Evolutionary conservation across 805 yeast genomes (phyloP).

Genomic region (Candida succiphila): DNA sequence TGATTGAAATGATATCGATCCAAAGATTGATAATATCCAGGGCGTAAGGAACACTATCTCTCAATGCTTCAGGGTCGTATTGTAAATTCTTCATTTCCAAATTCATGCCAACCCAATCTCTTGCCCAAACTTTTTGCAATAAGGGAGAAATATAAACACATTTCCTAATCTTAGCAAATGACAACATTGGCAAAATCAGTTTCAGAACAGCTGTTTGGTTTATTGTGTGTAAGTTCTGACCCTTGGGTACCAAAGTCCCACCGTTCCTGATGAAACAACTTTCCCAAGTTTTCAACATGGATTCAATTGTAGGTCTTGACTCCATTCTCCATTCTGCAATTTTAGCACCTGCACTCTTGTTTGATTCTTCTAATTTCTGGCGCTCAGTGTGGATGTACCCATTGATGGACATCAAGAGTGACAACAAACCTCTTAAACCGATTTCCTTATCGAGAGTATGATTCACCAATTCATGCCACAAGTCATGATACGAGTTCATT

Average conservation of each 20-base stretch:
- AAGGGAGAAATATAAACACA: conserved; percentile 54
- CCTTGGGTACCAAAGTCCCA: conserved; percentile 48
- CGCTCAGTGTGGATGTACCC: conserved; percentile 53
- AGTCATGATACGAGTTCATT: conserved; percentile 38
- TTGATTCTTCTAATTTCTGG: conserved; percentile 20
- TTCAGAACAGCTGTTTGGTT: conserved; percentile 47
- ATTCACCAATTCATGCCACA: conserved; percentile 38
- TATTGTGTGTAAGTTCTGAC: conserved; percentile 37
- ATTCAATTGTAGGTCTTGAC: conserved; percentile 47
- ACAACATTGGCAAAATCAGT: conserved; percentile 54
- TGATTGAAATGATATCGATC: conserved; percentile 62
- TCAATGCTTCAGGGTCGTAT: conserved; percentile 50
- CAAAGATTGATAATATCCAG: conserved; percentile 55
- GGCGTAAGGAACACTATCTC: conserved; percentile 52
- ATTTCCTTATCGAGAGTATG: conserved; percentile 27
- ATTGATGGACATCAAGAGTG: conserved; percentile 55
- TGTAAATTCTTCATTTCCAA: conserved; percentile 33
- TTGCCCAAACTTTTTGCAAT: conserved; percentile 47
- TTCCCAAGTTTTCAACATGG: conserved; percentile 61
- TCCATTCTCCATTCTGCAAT: conserved; percentile 59
- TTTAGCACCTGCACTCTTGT: conserved; percentile 28
- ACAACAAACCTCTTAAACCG: conserved; percentile 40
- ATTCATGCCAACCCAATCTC: conserved; percentile 66
- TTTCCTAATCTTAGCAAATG: conserved; percentile 58
- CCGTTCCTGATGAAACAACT: conserved; percentile 48